Evolutionary conservation across 2,329 filamentous ascomycete genomes (phyloP), one percentile per base, ranked within the genome.

Genomic region (Xylariaceae sp.): DNA sequence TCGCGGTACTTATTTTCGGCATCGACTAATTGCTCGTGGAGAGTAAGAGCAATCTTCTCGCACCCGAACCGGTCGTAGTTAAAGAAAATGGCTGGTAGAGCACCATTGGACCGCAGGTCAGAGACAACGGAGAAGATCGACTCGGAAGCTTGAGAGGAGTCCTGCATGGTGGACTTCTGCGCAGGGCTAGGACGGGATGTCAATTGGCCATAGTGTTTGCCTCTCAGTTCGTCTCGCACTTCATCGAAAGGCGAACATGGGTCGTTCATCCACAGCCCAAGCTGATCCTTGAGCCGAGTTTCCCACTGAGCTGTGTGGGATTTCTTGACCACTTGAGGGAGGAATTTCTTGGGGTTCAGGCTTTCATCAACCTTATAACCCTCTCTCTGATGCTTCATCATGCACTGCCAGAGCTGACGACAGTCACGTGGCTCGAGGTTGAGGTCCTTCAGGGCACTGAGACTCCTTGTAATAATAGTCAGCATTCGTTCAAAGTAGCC

Each of bases 81-180:
- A 64, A 90, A 90, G 2, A 88, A 55, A 10, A 90, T 76, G 0
- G 80, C 83, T 0, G 83, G 84, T 1, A 90, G 64, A 0, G 79
- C 80, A 35, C 75, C 70, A 36, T 77, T 72, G 88, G 63, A 19
- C 77, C 68, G 12, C 61, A 66, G 0, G 82, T 60, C 19, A 85
- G 57, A 1, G 75, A 13, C 83, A 60, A 18, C 31, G 37, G 33
- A 17, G 40, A 35, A 5, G 24, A 7, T n/a, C n/a, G n/a, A n/a
- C n/a, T n/a, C n/a, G n/a, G n/a, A n/a, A n/a, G n/a, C n/a, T n/a
- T n/a, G n/a, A n/a, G n/a, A n/a, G n/a, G n/a, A n/a, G n/a, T n/a
- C n/a, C n/a, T n/a, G n/a, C n/a, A n/a, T n/a, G n/a, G n/a, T n/a
- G n/a, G n/a, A n/a, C n/a, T n/a, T n/a, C n/a, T n/a, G n/a, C n/a